Conservation (phyloP, 106 monocot species). For the Gastrodia elata region DNA sequence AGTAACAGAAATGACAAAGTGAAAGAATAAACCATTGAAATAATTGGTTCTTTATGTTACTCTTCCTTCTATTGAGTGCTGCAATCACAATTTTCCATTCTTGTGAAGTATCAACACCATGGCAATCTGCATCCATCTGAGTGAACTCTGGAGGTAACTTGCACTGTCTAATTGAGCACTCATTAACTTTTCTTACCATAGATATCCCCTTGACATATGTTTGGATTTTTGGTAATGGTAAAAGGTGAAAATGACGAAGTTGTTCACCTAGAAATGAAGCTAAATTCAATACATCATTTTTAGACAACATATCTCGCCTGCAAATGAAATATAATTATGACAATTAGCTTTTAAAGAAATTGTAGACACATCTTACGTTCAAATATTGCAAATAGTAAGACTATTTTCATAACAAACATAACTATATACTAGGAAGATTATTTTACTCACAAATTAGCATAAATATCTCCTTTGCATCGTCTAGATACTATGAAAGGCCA, state of each 20-base stretch:
- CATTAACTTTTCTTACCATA: constrained; percentile 11
- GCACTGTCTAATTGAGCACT: constrained; percentile 12
- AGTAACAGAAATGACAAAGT: no score
- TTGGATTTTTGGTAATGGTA: constrained; percentile 46
- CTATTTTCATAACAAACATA: background rate
- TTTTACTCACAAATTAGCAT: constrained; percentile 78
- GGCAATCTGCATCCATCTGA: constrained; percentile 3
- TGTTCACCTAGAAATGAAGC: constrained; percentile 90
- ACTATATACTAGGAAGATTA: background rate
- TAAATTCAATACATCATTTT: constrained; percentile 49
- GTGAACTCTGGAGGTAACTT: background rate
- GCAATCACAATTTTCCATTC: constrained; percentile 54
- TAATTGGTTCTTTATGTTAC: constrained; percentile 34
- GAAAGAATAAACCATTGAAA: constrained; percentile 42
- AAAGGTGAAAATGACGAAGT: constrained; percentile 64
- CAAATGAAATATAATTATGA: constrained; percentile 16
- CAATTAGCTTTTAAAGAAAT: background rate
- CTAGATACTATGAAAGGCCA: constrained; percentile 75
- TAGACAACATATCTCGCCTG: constrained; percentile 63
- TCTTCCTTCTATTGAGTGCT: constrained; percentile 39
- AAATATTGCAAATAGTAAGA: background rate
- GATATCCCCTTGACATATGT: constrained; percentile 9
- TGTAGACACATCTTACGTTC: background rate
- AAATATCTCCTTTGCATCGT: constrained; percentile 89
- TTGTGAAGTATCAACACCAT: constrained; percentile 20